phyloP scores from a whole-genome alignment of 1,284 basidiomycete genomes.

The Xerocomus nothofagi region DNA sequence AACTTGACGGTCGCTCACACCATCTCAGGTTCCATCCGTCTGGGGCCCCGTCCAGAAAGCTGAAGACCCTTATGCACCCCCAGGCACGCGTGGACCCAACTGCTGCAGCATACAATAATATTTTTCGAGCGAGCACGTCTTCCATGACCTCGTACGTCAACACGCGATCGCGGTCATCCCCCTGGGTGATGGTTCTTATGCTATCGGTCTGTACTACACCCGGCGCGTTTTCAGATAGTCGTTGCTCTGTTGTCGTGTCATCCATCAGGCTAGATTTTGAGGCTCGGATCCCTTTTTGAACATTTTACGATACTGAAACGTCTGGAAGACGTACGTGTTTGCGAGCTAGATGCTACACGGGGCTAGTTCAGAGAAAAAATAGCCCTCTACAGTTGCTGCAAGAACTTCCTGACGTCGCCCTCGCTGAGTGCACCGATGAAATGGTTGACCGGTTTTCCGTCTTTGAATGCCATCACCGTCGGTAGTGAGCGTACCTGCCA shows the following conservation, averaged over 20 bases:
- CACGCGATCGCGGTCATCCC: background rate
- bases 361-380: slow-evolving; percentile 16
- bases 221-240: slow-evolving; percentile 8
- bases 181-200: slow-evolving; percentile 3
- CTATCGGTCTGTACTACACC: slow-evolving; percentile 18
- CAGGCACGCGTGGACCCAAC: slow-evolving; percentile 20
- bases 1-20: slow-evolving; percentile 9
- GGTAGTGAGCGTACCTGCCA: slow-evolving; percentile 62
- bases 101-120: slow-evolving; percentile 35
- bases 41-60: slow-evolving; percentile 87
- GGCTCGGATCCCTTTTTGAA: background rate
- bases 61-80: slow-evolving; percentile 81
- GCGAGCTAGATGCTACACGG: background rate
- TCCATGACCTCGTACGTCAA: slow-evolving; percentile 1
- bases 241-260: slow-evolving; percentile 21
- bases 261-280: slow-evolving; percentile 10
- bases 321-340: slow-evolving; percentile 5
- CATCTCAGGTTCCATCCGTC: slow-evolving; percentile 77
- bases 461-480: slow-evolving; percentile 69
- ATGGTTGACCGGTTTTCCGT: slow-evolving; percentile 52
- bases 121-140: background rate
- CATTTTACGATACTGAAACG: slow-evolving; percentile 15
- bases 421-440: slow-evolving; percentile 65
- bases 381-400: slow-evolving; percentile 40
- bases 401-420: slow-evolving; percentile 47